phyloP scores from a whole-genome alignment of 2,329 filamentous ascomycete species.

The Fusarium pilosicola region DNA sequence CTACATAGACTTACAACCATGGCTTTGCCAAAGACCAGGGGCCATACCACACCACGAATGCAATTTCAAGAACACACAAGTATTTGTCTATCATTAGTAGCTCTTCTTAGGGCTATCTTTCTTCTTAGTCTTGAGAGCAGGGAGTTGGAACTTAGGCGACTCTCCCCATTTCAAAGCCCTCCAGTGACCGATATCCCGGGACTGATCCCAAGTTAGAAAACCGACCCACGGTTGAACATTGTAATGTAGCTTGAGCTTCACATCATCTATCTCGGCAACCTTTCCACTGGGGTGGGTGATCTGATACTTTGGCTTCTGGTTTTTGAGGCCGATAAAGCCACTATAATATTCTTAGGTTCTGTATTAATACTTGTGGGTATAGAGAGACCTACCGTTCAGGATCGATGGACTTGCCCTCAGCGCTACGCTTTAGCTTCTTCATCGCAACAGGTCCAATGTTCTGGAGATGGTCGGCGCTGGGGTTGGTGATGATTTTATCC shows the following conservation, averaged over 20 bases:
- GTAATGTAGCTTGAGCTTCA: conserved; percentile 85
- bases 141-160: conserved; percentile 72
- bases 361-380: not conserved
- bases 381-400: conserved; percentile 60
- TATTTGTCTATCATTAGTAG: conserved; percentile 17
- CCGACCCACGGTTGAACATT: conserved; percentile 99
- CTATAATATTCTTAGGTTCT: conserved; percentile 50
- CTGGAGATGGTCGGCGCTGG: conserved; percentile 69
- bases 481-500: conserved; percentile 90
- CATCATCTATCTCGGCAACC: conserved; percentile 77
- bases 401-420: conserved; percentile 69
- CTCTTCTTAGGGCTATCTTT: conserved; percentile 42
- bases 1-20: not conserved
- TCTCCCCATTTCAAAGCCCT: conserved; percentile 71
- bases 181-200: conserved; percentile 68
- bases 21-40: conserved; percentile 26
- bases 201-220: conserved; percentile 81
- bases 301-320: conserved; percentile 95
- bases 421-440: conserved; percentile 70
- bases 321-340: conserved; percentile 79
- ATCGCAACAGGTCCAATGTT: conserved; percentile 69
- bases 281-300: conserved; percentile 89
- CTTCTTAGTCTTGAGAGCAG: conserved; percentile 70
- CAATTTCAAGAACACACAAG: not conserved
- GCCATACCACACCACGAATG: conserved; percentile 26